Percentiles rank a stretch among this genome's conserved stretches.
Conservation (phyloP, 768 basidiomycete genomes). For the Russula vinacea region DNA sequence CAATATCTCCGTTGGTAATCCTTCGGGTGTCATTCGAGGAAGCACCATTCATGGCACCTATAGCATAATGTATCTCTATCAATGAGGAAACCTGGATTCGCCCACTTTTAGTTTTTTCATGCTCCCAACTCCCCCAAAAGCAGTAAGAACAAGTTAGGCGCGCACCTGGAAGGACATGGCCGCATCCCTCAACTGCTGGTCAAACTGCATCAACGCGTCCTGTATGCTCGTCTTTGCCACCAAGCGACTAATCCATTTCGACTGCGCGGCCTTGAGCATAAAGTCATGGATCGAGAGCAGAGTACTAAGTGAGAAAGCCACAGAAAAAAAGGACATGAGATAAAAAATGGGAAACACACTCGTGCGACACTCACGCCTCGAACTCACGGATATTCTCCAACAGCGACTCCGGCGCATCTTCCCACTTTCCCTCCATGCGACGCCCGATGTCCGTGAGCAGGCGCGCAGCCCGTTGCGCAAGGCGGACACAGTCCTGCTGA, state of each 20-base stretch:
- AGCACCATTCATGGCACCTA: constrained; percentile 9
- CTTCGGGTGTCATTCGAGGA: neutral
- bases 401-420: constrained; percentile 28
- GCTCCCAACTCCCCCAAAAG: neutral
- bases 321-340: neutral
- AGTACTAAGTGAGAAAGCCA: constrained; percentile 17
- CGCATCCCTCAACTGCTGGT: constrained; percentile 26
- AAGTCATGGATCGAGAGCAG: constrained; percentile 30
- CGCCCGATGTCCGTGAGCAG: constrained; percentile 25
- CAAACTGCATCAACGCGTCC: constrained; percentile 18
- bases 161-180: constrained; percentile 30
- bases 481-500: constrained; percentile 27
- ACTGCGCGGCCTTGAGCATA: constrained; percentile 26
- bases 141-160: neutral
- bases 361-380: constrained; percentile 25
- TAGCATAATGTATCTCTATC: constrained; percentile 32
- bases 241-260: constrained; percentile 29
- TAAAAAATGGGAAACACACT: neutral
- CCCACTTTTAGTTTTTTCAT: neutral
- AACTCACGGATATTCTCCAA: constrained; percentile 31
- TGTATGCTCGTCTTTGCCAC: constrained; percentile 28
- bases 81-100: constrained; percentile 27
- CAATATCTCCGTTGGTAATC: constrained; percentile 13
- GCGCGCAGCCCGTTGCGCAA: constrained; percentile 28
- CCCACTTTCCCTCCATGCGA: constrained; percentile 33